These are phyloP conservation scores for Populus tomentosa DNA, from an alignment of 441 rosid genomes.

Conservation along the genomic window DNA sequence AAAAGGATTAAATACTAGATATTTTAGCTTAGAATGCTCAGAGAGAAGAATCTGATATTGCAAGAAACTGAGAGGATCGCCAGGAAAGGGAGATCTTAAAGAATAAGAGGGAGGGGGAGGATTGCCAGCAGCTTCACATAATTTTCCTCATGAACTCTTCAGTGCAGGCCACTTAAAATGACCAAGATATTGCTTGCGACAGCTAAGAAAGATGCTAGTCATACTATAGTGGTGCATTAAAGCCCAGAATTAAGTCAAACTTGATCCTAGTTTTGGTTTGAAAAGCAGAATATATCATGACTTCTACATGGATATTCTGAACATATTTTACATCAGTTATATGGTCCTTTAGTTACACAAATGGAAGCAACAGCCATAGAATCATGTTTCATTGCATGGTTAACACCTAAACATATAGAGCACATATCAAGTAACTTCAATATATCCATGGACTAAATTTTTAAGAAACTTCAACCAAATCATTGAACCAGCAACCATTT, in stretches of 20 bases:
- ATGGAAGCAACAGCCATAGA: not conserved
- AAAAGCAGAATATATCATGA: not conserved
- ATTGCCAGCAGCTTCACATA: too few species aligned
- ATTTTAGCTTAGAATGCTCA: not conserved
- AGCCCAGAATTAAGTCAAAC: not conserved
- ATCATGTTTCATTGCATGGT: not conserved
- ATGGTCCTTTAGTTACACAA: not conserved
- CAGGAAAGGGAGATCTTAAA: too few species aligned
- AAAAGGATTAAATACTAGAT: too few species aligned
- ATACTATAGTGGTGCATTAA: not conserved
- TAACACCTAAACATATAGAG: not conserved
- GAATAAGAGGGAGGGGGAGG: too few species aligned
- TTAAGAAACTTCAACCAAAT: not conserved
- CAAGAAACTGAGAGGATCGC: too few species aligned
- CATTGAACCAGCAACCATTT: not conserved
- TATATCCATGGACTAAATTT: not conserved
- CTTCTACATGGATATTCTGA: not conserved
- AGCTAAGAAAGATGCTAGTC: not conserved
- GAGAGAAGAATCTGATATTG: too few species aligned
- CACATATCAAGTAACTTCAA: not conserved
- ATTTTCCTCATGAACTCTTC: too few species aligned
- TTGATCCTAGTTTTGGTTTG: not conserved
- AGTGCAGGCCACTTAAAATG: not conserved
- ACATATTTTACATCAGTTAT: not conserved
- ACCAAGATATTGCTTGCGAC: not conserved